Conservation (phyloP, 2,329 filamentous ascomycete species). For the Beauveria brongniartii region DNA sequence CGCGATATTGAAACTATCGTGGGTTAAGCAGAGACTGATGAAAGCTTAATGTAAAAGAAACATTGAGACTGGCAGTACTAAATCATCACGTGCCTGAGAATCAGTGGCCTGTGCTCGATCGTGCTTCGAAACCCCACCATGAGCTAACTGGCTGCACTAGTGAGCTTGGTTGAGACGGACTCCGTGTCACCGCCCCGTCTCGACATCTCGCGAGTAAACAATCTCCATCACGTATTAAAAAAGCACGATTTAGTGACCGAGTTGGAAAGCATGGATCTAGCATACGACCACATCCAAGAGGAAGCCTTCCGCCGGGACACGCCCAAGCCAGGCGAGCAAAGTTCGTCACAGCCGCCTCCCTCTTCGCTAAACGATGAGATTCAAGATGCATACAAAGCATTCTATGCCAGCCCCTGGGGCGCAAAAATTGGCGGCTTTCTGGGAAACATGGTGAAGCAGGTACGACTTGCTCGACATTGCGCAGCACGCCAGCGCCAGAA, state of each 20-base stretch:
- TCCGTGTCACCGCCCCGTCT: not conserved
- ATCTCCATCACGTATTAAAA: not conserved
- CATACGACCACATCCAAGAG: constrained; percentile 94
- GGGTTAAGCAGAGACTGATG: too few relatives aligned
- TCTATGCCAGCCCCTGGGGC: constrained; percentile 88
- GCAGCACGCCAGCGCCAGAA: not conserved
- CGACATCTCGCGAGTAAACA: not conserved
- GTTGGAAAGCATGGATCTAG: constrained; percentile 68
- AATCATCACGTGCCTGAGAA: not conserved
- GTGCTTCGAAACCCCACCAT: constrained; percentile 6
- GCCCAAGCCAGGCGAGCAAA: constrained; percentile 28
- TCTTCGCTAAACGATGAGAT: constrained; percentile 77
- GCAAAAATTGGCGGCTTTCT: constrained; percentile 80
- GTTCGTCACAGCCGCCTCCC: constrained; percentile 28
- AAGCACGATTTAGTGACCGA: not conserved
- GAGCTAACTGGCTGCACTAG: not conserved
- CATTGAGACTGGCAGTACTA: not conserved
- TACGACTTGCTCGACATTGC: constrained; percentile 27
- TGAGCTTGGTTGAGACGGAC: not conserved
- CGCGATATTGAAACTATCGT: too few relatives aligned
- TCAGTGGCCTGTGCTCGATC: constrained; percentile 8
- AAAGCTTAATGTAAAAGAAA: not conserved
- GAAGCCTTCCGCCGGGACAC: constrained; percentile 59
- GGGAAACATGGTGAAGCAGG: constrained; percentile 88
- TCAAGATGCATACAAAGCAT: constrained; percentile 90